Conservation (phyloP, 331 rosid genomes). For the Rhamnella rubrinervis region DNA sequence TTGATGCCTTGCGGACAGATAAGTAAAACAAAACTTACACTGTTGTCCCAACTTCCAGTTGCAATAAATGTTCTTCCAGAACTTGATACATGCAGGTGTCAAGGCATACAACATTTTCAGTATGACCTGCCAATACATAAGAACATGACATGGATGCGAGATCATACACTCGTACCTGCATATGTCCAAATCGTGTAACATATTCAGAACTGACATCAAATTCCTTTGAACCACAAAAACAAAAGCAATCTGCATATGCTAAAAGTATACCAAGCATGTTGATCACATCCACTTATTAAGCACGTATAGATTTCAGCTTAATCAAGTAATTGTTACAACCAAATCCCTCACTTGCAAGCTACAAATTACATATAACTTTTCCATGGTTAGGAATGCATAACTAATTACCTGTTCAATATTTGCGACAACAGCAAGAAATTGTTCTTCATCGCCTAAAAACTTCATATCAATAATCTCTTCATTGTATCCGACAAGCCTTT, state of each 20-base stretch:
- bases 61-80: constrained; percentile 66
- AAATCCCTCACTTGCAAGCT: not conserved
- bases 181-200: constrained; percentile 24
- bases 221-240: constrained; percentile 6
- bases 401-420: constrained; percentile 82
- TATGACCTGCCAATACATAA: constrained; percentile 82
- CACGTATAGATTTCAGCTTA: not conserved
- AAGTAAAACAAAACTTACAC: constrained; percentile 52
- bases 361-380: constrained; percentile 12
- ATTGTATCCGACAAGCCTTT: constrained; percentile 85
- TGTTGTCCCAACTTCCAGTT: constrained; percentile 95
- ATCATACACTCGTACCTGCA: constrained; percentile 89
- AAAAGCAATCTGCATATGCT: not conserved
- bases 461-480: constrained; percentile 95
- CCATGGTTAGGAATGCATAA: constrained; percentile 4
- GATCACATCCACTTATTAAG: not conserved
- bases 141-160: constrained; percentile 81
- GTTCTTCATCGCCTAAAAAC: constrained; percentile 84
- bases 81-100: constrained; percentile 83
- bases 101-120: constrained; percentile 76
- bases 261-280: not conserved
- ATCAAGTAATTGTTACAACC: not conserved
- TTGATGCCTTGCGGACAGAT: constrained; percentile 13
- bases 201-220: not conserved
- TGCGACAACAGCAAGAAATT: constrained; percentile 85